Percentiles rank a stretch among this genome's conserved stretches.
Conservation (phyloP, 495 filamentous ascomycete species). For the Talaromyces proteolyticus region DNA sequence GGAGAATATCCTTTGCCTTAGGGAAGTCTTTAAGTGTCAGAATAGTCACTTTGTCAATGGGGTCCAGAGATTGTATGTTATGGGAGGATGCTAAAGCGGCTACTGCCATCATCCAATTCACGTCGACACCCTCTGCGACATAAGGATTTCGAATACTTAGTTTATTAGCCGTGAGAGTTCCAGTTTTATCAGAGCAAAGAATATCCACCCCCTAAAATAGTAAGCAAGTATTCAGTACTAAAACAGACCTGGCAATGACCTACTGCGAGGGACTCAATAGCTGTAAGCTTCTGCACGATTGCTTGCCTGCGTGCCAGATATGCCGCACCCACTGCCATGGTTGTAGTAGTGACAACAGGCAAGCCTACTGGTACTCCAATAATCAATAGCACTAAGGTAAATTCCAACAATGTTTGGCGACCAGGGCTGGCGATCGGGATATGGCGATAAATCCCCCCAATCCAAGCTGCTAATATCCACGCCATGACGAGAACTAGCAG, state of each 20-base stretch:
- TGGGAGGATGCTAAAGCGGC: constrained; percentile 67
- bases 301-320: constrained; percentile 94
- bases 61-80: constrained; percentile 66
- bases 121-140: constrained; percentile 63
- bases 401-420: constrained; percentile 53
- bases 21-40: constrained; percentile 62
- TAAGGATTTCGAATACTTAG: constrained; percentile 66
- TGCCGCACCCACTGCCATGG: constrained; percentile 92
- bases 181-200: constrained; percentile 94
- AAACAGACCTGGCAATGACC: constrained; percentile 10
- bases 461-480: constrained; percentile 63
- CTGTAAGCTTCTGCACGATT: constrained; percentile 93
- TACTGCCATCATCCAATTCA: constrained; percentile 73
- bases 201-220: constrained; percentile 74
- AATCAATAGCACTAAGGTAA: constrained; percentile 72
- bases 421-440: constrained; percentile 58
- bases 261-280: constrained; percentile 86
- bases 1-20: constrained; percentile 57
- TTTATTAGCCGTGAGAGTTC: constrained; percentile 64
- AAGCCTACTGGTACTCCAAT: constrained; percentile 96
- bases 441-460: constrained; percentile 66
- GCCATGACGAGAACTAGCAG: constrained; percentile 62
- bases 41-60: constrained; percentile 69
- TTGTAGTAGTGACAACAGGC: constrained; percentile 90
- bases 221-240: not conserved